phyloP scores from a whole-genome alignment of 2,329 filamentous ascomycete species.

The Fusarium algeriense region DNA sequence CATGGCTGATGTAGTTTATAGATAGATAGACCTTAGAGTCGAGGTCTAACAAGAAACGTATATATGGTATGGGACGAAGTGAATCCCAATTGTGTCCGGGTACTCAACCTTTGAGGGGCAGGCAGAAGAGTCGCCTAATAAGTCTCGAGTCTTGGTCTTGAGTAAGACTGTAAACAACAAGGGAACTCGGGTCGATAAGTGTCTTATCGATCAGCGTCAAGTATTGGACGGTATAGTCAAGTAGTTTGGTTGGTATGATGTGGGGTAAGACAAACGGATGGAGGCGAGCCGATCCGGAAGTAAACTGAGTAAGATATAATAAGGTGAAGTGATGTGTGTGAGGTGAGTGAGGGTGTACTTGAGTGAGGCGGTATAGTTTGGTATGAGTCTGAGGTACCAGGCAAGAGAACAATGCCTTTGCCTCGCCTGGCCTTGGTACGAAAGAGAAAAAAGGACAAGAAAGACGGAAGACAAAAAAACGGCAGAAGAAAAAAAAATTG shows the following conservation, averaged over 20 bases:
- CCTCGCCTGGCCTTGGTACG: constrained; percentile 6
- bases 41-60: constrained; percentile 43
- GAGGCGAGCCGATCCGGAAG: constrained; percentile 34
- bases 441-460: constrained; percentile 29
- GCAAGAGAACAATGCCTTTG: constrained; percentile 14
- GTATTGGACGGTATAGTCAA: constrained; percentile 2
- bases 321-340: neutral
- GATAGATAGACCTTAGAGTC: constrained; percentile 6
- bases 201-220: constrained; percentile 47
- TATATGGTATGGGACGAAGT: constrained; percentile 37
- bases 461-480: constrained; percentile 44
- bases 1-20: constrained; percentile 44
- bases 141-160: neutral
- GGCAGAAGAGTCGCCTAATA: neutral
- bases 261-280: constrained; percentile 44
- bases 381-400: constrained; percentile 32
- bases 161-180: constrained; percentile 25
- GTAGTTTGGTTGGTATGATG: constrained; percentile 44
- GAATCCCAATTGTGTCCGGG: constrained; percentile 12
- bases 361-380: constrained; percentile 21
- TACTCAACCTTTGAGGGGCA: neutral
- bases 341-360: constrained; percentile 8
- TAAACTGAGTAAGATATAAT: constrained; percentile 10
- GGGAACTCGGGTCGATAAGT: constrained; percentile 19
- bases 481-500: constrained; percentile 41